phyloP scores from a whole-genome alignment of 2,329 filamentous ascomycete species.

The Rutstroemia sp. region DNA sequence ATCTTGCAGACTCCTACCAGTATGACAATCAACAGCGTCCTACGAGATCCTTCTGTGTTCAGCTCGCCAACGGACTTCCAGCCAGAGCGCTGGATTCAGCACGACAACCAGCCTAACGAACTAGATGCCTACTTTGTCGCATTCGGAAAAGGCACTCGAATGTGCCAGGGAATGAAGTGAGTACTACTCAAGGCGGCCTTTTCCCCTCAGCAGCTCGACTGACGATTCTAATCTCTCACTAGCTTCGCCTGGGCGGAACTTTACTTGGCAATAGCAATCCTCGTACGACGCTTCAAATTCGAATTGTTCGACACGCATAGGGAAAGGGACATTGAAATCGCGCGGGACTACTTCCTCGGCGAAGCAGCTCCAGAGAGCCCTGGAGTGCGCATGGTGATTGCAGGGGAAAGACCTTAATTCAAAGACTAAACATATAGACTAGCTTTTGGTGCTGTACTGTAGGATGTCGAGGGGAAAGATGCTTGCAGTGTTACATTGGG shows the following conservation, averaged over 20 bases:
- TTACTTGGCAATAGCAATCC: conserved; percentile 8
- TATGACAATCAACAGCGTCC: conserved; percentile 9
- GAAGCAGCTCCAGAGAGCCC: conserved; percentile 2
- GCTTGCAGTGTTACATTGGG: no score
- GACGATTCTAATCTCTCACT: background rate
- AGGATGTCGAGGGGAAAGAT: no score
- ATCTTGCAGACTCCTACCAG: conserved; percentile 9
- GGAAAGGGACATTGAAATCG: conserved; percentile 9
- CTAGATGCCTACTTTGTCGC: conserved; percentile 29
- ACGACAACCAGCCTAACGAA: background rate
- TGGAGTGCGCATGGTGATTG: background rate
- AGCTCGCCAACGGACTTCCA: conserved; percentile 5
- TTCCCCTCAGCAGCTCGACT: background rate
- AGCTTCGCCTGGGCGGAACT: conserved; percentile 15
- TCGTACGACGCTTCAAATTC: conserved; percentile 11
- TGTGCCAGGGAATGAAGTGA: conserved; percentile 32
- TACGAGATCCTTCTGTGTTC: conserved; percentile 8
- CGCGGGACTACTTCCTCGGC: conserved; percentile 7
- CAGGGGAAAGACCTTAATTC: background rate
- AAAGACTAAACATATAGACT: no score
- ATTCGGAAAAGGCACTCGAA: conserved; percentile 35
- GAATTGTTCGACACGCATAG: conserved; percentile 10
- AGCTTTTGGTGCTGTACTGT: no score
- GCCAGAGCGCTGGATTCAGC: conserved; percentile 9
- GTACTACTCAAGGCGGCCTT: background rate